Evolutionary conservation across 2,329 filamentous ascomycete species (phyloP), one percentile per base, ranked within the genome.

Genomic region (Chalaropsis ovoidea): DNA sequence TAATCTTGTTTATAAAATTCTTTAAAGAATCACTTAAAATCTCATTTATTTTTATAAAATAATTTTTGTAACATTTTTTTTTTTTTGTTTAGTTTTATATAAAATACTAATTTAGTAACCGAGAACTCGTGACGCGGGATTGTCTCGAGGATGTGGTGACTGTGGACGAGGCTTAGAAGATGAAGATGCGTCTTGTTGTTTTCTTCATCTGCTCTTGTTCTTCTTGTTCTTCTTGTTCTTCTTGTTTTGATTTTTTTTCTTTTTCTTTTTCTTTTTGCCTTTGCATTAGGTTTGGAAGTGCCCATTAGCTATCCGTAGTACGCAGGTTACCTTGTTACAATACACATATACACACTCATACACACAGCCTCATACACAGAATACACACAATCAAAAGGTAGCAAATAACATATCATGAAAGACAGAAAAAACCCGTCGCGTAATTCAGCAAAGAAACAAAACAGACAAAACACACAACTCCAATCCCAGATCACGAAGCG

Each of bases 111-210:
- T n/a, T n/a, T n/a, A n/a, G n/a, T n/a, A n/a, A n/a, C n/a, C n/a
- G n/a, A n/a, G n/a, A n/a, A n/a, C n/a, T n/a, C 69, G 76, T 82
- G 41, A 84, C 84, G 35, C 77, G 80, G 67, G 83, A 86, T 70
- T 80, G 80, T 68, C 75, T 87, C 52, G 83, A 85, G 68, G 72
- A 75, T 45, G 77, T 83, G 13, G 76, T 75, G 63, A 74, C 76
- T 69, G 71, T 79, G 58, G 76, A 77, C 0, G 64, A 68, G 5
- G 22, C 8, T 11, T 52, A 22, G 47, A n/a, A 7, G 45, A 17
- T 47, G 17, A n/a, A 24, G 19, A 11, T 52, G 47, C 11, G 8
- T 13, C 24, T 52, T 24, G 47, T 52, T 27, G 7, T 17, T 19
- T 47, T 47, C 10, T 47, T 19, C 43, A 3, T n/a, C 11, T 49